Base-by-base conservation (phyloP, 176 grass and related monocot genomes). In the Oryza nivara region DNA sequence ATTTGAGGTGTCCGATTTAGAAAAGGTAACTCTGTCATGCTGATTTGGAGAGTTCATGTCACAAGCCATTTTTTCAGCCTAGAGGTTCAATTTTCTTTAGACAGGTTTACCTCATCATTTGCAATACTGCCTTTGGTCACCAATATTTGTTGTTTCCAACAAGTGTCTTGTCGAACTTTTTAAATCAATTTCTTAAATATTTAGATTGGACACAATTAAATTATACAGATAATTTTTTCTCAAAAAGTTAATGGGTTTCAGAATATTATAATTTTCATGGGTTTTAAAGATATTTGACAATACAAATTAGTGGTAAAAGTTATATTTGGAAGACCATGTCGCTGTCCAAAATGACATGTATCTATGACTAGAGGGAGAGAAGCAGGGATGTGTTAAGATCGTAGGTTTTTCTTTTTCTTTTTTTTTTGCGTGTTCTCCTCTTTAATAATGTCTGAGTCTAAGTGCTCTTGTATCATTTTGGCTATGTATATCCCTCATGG, bases 1-100 rank as follows among this genome's bases (percentile, higher is more conserved):
- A 85, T 95, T 98, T 81, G 96, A 93, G 87, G 91, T 90, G 73
- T 98, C 91, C 20, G 96, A 95, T 87, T 70, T 98, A 47, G 93
- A 93, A 34, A 93, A 93, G 93, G 96, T 95, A 74, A 56, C 15
- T 9, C 58, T 63, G 34, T 52, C 60, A 25, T 70, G 9, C 23
- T 92, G 68, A 60, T 72, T 30, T 61, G 46, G 65, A 76, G 63
- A 81, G 45, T 56, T 77, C 30, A 56, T 77, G 69, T 48, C 16
- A 6, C 56, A 68, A 47, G 36, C 22, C 26, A 3, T 44, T 72
- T 83, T 71, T 32, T 79, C 48, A 32, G 25, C 66, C 22, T 65
- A 79, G 54, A 80, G 61, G 19, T 65, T 49, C 12, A 60, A 22
- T 70, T 25, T 79, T 74, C 36, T 40, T 60, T 69, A 14, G 6